Base-by-base conservation (phyloP, 208 protist species). In the Acanthamoeba polyphaga region DNA sequence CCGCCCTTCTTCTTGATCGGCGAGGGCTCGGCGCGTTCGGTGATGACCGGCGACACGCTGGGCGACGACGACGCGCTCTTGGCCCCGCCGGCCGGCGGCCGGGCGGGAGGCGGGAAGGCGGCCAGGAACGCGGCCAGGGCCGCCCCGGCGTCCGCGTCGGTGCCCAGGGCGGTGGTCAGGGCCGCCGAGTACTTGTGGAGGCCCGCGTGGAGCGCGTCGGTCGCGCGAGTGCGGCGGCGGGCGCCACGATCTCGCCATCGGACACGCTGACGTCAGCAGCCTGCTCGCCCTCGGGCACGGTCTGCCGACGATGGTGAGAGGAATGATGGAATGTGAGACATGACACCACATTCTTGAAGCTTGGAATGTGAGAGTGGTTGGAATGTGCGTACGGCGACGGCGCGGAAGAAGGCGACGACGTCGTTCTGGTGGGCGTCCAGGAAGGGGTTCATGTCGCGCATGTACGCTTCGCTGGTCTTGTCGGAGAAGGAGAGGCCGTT, bases 391-490 rank as follows among this genome's bases (percentile, higher is more conserved):
- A 91, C 85, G 29, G 85, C 85, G 29, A 91, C 27, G 24, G 46
- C 34, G 22, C 46, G 15, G 60, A 91, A 91, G 60, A 55, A 91
- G 58, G 29, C 58, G 51, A 91, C 34, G 46, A 91, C 53, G 58
- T 22, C 43, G 22, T 91, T 22, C n/a, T 55, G 17, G 53, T 91
- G 46, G 15, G 8, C 34, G 46, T 91, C 58, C 22, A 91, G 46
- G 29, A 91, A 91, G 22, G 46, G 53, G 34, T 91, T 91, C 85
- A 91, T 91, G 19, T 68, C 58, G 29, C n/a, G 53, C 85, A 91
- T 91, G 85, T 91, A 91, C 27, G 17, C 76, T 49, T 85, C 76
- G n/a, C 58, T 51, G 19, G 85, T 91, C 53, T 91, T 91, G 85
- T 60, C 85, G 29, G 46, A 60, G 43, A 91, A 91, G 51, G 53